phyloP scores from a whole-genome alignment of 2,329 filamentous ascomycete species.

The Ceratocystis variospora region DNA sequence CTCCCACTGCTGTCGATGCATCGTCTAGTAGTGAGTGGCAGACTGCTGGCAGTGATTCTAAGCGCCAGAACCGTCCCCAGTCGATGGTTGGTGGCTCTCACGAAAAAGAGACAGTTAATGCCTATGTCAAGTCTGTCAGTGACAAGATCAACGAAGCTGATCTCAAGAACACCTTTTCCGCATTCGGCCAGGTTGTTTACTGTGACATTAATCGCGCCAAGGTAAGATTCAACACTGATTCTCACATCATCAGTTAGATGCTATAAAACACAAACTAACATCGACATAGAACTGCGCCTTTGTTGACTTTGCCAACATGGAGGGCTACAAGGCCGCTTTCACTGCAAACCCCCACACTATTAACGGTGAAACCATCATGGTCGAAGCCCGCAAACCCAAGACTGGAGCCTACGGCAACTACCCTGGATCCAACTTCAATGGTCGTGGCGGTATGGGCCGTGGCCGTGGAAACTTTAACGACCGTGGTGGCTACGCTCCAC shows the following conservation, averaged over 20 bases:
- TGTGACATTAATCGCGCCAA: conserved; percentile 73
- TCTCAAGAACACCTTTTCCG: conserved; percentile 54
- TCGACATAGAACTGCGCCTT: conserved; percentile 75
- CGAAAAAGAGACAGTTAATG: conserved; percentile 65
- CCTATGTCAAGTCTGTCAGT: conserved; percentile 91
- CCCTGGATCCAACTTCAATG: conserved; percentile 50
- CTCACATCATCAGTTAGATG: not conserved
- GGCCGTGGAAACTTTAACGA: conserved; percentile 50
- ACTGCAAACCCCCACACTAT: conserved; percentile 75
- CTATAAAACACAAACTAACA: conserved; percentile 19
- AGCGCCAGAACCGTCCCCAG: conserved; percentile 66
- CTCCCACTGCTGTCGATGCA: conserved; percentile 29
- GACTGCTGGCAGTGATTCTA: conserved; percentile 69
- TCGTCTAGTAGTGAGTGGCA: conserved; percentile 60
- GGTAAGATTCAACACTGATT: conserved; percentile 37
- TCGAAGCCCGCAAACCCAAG: conserved; percentile 81
- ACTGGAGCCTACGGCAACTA: conserved; percentile 55
- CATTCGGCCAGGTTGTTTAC: conserved; percentile 56
- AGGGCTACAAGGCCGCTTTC: conserved; percentile 72
- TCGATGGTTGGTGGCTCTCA: conserved; percentile 43
- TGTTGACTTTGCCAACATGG: conserved; percentile 72
- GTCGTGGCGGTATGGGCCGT: conserved; percentile 41
- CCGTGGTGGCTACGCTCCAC: conserved; percentile 46
- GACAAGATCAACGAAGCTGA: conserved; percentile 69
- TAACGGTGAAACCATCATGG: conserved; percentile 65